Evolutionary conservation across 371 early-diverging fungal genomes (phyloP).

Genomic region (Lichtheimia ramosa): DNA sequence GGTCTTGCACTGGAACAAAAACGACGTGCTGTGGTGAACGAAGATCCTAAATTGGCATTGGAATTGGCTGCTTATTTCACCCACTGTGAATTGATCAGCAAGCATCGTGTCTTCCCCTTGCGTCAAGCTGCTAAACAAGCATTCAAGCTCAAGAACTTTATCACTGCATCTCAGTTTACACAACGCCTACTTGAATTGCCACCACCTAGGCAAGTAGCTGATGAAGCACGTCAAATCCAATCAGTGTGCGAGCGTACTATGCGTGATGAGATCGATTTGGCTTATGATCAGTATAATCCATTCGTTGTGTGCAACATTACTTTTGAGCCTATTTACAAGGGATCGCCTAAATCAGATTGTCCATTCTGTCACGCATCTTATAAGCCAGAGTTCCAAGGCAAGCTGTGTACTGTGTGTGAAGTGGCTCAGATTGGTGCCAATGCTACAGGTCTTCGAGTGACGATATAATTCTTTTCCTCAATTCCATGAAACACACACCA

Average conservation of each 20-base stretch:
- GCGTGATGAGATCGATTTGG: slow-evolving; percentile 78
- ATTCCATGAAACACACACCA: background rate
- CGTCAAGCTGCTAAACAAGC: slow-evolving; percentile 82
- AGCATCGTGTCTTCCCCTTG: slow-evolving; percentile 82
- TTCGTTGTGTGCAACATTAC: slow-evolving; percentile 82
- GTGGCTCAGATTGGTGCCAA: slow-evolving; percentile 65
- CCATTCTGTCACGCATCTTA: slow-evolving; percentile 88
- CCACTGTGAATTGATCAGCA: slow-evolving; percentile 84
- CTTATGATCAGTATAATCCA: slow-evolving; percentile 93
- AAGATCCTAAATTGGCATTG: slow-evolving; percentile 65
- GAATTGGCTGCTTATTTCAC: slow-evolving; percentile 96
- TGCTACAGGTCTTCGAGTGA: slow-evolving; percentile 46
- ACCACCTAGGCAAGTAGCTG: slow-evolving; percentile 74
- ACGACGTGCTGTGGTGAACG: slow-evolving; percentile 57
- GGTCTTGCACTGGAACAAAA: slow-evolving; percentile 83
- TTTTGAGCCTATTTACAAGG: slow-evolving; percentile 86
- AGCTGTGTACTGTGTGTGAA: slow-evolving; percentile 84
- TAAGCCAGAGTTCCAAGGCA: slow-evolving; percentile 77
- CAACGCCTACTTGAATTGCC: slow-evolving; percentile 86
- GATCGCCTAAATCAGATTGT: slow-evolving; percentile 75
- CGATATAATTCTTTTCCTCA: slow-evolving; percentile 21
- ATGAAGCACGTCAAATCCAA: slow-evolving; percentile 82
- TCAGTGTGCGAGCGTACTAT: slow-evolving; percentile 76
- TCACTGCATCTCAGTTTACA: slow-evolving; percentile 81
- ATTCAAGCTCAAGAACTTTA: slow-evolving; percentile 80